Evolutionary conservation across 441 rosid genomes (phyloP), one percentile per base, ranked within the genome.

Genomic region (Bocquillonia castaneifolia): DNA sequence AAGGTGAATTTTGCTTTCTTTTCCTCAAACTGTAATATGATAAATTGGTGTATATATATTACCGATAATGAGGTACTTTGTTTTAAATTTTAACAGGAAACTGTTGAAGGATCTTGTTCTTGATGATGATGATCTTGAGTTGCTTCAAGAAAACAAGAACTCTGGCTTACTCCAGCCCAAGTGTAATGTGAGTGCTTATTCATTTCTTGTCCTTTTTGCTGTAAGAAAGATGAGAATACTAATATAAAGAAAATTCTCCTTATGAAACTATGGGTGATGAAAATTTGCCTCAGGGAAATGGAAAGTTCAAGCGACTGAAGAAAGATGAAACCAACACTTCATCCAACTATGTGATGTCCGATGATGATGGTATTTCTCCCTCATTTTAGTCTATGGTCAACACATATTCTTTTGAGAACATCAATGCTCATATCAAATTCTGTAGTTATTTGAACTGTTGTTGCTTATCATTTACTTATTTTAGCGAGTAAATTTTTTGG

Each of bases 121-220:
- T 74, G 97, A 88, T 66, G 94, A 88, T 74, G 97, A 91, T 70
- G 93, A 86, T 62, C 84, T 88, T 54, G 89, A 85, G 68, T 90
- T 91, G 58, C 92, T 91, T 34, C 84, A 83, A 67, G 96, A 88
- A 64, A 89, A 88, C 74, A 80, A 87, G 63, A 29, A 7, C 32
- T 54, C 74, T 10, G 69, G 85, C 47, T 29, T 53, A 79, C 65
- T 80, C 72, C 57, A 69, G 75, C 52, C 78, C 74, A 32, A 14
- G 10, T 12, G 23, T 5, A 29, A 3, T 55, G 74, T 70, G 31
- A 54, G 74, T 53, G 56, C n/a, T 52, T 25, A 25, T 40, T 51
- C 42, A 50, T 50, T 32, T n/a, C 45, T 32, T 32, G 17, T n/a
- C 5, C 14, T 17, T 17, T 48, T 26, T 10, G 28, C 29, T 31